Evolutionary conservation across 2,329 filamentous ascomycete species (phyloP), one percentile per base, ranked within the genome.

Genomic region (Truncatella angustata): DNA sequence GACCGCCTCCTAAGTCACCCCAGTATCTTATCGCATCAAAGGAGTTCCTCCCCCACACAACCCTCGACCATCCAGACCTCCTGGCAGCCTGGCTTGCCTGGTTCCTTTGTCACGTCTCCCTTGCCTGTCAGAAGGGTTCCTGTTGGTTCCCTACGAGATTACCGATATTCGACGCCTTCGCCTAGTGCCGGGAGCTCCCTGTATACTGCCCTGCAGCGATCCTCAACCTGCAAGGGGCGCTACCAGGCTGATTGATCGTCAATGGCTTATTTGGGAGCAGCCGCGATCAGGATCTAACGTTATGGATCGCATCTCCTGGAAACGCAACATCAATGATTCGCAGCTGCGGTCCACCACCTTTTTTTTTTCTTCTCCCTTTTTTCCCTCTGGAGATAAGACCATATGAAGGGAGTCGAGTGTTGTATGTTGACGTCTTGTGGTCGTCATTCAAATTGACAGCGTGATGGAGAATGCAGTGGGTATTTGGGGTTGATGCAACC

Each of bases 401-500:
- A 14, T 32, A 32, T 14, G 14, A n/a, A 32, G 28, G 28, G 14
- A 32, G 28, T 32, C 36, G 36, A 39, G 7, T 9, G 26, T 20
- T 10, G 16, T 35, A 14, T 3, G 14, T 24, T 44, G 14, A 16
- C 43, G 45, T 23, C 20, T 26, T 35, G 30, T 20, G n/a, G 18
- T 36, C 18, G 18, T 18, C 18, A 49, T 18, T 12, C 18, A 26
- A 36, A n/a, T 24, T 39, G 20, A 30, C 32, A 34, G 45, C 12
- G 11, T 14, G 11, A 34, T 18, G n/a, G 37, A 18, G 28, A 24
- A 12, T 11, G n/a, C 12, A 49, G 45, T 49, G 45, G 45, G 45
- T 39, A 34, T 49, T 36, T 49, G 45, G 30, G 45, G 45, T 49
- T 35, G 24, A 49, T 49, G 45, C 45, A 18, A 49, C 45, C 32